Evolutionary conservation across 352 stramenopile species (phyloP), one percentile per base, ranked within the genome.

Genomic region (Phytophthora brassicae): DNA sequence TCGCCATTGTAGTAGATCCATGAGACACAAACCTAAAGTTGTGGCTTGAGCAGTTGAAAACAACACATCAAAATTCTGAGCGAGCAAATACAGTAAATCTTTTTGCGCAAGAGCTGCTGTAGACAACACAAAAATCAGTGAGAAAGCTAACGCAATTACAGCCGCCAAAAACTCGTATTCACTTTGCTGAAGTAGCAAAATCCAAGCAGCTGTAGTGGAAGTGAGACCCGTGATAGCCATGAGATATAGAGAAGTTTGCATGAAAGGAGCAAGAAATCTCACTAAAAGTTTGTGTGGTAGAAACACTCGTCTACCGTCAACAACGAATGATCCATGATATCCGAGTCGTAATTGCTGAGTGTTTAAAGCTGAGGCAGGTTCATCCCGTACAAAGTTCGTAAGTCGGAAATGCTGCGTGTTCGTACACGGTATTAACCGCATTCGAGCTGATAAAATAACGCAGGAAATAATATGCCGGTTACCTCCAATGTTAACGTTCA

Each of bases 1-100:
- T 16, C 79, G 56, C 76, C 76, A 88, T 4, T 49, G 28, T 12
- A 72, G 52, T 26, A 80, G 31, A 47, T 74, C 74, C 9, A 68
- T 54, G 12, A 85, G 35, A 12, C 74, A 74, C 3, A 75, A 12
- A 2, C 52, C 51, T 23, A 72, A 33, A 0, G 14, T 17, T 0
- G 56, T 62, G 16, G 42, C 50, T 52, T 72, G 64, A 14, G 31
- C 39, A 4, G 47, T 60, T 23, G 64, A 68, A 41, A 72, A 72
- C 23, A 72, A 16, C n/a, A 68, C 61, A 24, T 65, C 64, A 26
- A 72, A 68, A 24, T 68, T 72, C 43, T 35, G 36, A n/a, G 61
- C 9, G 2, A 72, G 49, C 11, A 72, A 41, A 16, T 20, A 42
- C 20, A 72, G 6, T 8, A 72, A 33, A 8, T 72, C 60, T 14